A percentile compares a stretch with the other conserved stretches of the same genome.
These are phyloP conservation scores for Brasenia schreberi DNA, from an alignment of 164 flowering plant genomes.

Conservation along the genomic window DNA sequence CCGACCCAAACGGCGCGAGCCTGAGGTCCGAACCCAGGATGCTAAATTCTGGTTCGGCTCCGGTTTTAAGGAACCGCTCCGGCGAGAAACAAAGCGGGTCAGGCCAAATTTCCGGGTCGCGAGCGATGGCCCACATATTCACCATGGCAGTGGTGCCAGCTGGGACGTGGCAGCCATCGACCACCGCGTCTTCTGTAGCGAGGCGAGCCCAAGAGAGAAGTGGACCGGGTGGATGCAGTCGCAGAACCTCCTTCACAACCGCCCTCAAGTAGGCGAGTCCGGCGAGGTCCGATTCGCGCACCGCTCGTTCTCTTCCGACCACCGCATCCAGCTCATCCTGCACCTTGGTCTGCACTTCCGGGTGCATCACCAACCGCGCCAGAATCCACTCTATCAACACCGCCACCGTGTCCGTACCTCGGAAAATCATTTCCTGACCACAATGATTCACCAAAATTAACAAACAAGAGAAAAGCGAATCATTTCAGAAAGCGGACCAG, in stretches of 20 bases:
- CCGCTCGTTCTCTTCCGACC: constrained; percentile 19
- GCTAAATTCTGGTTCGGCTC: constrained; percentile 23
- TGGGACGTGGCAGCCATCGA: constrained; percentile 59
- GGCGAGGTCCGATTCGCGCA: constrained; percentile 30
- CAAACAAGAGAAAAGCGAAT: neutral
- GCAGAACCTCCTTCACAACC: constrained; percentile 32
- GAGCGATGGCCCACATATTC: constrained; percentile 83
- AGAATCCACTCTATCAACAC: constrained; percentile 24
- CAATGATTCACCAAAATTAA: neutral
- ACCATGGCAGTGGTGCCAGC: constrained; percentile 81
- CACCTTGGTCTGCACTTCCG: constrained; percentile 14
- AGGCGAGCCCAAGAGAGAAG: constrained; percentile 51
- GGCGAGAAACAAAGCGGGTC: constrained; percentile 45
- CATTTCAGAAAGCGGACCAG: neutral
- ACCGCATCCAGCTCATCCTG: constrained; percentile 19
- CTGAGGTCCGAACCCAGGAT: constrained; percentile 52
- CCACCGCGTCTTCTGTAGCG: constrained; percentile 38
- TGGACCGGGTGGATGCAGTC: constrained; percentile 59
- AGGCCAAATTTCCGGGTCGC: constrained; percentile 45
- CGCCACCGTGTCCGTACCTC: constrained; percentile 30
- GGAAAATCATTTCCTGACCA: constrained; percentile 25
- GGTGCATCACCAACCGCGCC: constrained; percentile 21
- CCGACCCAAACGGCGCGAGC: constrained; percentile 76
- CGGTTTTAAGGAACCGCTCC: constrained; percentile 30
- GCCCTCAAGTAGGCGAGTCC: constrained; percentile 30